Evolutionary conservation across 495 filamentous ascomycete genomes (phyloP).

Genomic region (Penicillium argentinense): DNA sequence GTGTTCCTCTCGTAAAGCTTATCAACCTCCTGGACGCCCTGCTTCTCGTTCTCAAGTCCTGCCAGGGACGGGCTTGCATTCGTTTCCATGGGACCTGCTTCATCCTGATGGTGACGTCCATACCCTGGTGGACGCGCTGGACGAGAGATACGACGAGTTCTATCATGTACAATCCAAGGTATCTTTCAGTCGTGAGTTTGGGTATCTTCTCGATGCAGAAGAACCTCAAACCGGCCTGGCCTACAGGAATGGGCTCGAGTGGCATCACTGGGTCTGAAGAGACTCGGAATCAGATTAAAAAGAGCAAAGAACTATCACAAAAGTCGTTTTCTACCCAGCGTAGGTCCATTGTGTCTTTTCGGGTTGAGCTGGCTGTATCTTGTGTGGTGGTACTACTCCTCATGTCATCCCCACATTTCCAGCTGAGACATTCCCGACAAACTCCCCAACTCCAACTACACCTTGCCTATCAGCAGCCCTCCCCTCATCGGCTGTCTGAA

Average conservation of each 20-base stretch:
- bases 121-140: conserved; percentile 35
- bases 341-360: no score
- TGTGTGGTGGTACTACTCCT: no score
- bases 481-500: neutral
- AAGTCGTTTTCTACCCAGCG: no score
- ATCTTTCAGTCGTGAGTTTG: conserved; percentile 52
- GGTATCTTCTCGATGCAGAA: conserved; percentile 60
- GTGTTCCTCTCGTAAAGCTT: conserved; percentile 35
- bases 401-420: no score
- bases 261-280: conserved; percentile 29
- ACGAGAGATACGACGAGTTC: conserved; percentile 52
- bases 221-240: conserved; percentile 48
- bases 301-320: no score
- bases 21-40: conserved; percentile 52
- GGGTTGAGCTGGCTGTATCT: no score
- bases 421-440: no score
- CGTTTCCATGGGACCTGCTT: conserved; percentile 52
- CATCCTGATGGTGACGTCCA: conserved; percentile 48
- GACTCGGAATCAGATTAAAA: neutral
- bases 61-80: conserved; percentile 48
- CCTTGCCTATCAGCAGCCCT: no score
- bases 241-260: conserved; percentile 30
- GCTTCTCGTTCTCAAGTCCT: conserved; percentile 59
- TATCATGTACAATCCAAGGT: conserved; percentile 52
- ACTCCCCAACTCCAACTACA: no score